These are phyloP conservation scores for Leccinum variicolor DNA, from an alignment of 768 basidiomycete genomes.

Conservation along the genomic window DNA sequence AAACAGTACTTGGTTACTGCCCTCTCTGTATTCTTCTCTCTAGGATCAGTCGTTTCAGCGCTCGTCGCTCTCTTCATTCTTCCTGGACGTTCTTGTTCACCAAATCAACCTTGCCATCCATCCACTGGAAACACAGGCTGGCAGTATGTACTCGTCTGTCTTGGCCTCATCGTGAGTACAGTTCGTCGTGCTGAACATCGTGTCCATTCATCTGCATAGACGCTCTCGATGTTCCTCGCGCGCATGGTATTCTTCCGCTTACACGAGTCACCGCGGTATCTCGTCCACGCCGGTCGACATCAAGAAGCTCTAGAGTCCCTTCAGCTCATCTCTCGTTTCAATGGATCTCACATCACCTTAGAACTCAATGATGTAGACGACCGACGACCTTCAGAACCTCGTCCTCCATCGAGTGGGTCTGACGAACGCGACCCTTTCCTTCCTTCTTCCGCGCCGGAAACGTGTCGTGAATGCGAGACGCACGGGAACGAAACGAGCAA, in stretches of 20 bases:
- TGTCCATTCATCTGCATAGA: slow-evolving; percentile 45
- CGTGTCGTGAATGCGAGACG: slow-evolving; percentile 14
- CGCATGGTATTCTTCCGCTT: slow-evolving; percentile 89
- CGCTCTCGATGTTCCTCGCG: slow-evolving; percentile 79
- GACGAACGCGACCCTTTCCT: slow-evolving; percentile 31
- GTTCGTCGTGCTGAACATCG: neutral
- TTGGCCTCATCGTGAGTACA: slow-evolving; percentile 80
- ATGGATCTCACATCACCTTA: slow-evolving; percentile 68
- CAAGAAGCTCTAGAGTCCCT: slow-evolving; percentile 83
- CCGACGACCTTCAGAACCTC: slow-evolving; percentile 24
- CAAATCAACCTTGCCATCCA: slow-evolving; percentile 56
- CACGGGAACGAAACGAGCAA: slow-evolving; percentile 1
- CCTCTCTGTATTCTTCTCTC: slow-evolving; percentile 92
- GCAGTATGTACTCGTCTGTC: slow-evolving; percentile 75
- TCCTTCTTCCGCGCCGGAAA: slow-evolving; percentile 13
- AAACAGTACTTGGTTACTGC: slow-evolving; percentile 91
- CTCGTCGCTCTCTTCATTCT: slow-evolving; percentile 76
- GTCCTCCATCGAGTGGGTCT: slow-evolving; percentile 12
- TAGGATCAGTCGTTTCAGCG: slow-evolving; percentile 86
- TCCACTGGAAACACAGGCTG: slow-evolving; percentile 77
- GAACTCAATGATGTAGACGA: slow-evolving; percentile 70
- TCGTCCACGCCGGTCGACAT: slow-evolving; percentile 84
- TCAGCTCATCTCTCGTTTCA: slow-evolving; percentile 81
- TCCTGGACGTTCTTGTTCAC: slow-evolving; percentile 69
- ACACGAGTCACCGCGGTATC: slow-evolving; percentile 91